A percentile compares a stretch with the other conserved stretches of the same genome.
Evolutionary conservation across 148 eudicot genomes (phyloP).

Genomic region (Suaeda aralocaspica): DNA sequence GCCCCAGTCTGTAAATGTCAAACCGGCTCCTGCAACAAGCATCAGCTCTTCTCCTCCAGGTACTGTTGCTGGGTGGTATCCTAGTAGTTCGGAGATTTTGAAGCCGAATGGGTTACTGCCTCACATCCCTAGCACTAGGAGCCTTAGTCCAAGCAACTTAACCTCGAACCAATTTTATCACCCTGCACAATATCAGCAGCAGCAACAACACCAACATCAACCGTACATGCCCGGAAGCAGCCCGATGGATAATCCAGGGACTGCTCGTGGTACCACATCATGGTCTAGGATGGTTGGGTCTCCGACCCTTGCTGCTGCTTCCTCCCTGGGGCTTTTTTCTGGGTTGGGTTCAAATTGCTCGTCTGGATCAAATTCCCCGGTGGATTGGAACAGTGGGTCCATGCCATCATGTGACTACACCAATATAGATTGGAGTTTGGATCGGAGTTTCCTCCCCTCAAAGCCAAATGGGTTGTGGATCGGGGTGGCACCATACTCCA

Average conservation of each 20-base stretch:
- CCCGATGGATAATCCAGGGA: slow-evolving; percentile 39
- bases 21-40: slow-evolving; percentile 44
- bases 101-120: slow-evolving; percentile 52
- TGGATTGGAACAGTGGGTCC: slow-evolving; percentile 79
- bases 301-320: slow-evolving; percentile 67
- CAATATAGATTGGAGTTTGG: slow-evolving; percentile 87
- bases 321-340: slow-evolving; percentile 85
- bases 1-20: slow-evolving; percentile 56
- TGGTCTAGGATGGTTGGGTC: slow-evolving; percentile 46
- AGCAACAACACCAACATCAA: slow-evolving; percentile 36
- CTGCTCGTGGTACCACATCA: slow-evolving; percentile 31
- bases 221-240: slow-evolving; percentile 35
- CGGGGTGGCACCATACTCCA: slow-evolving; percentile 33
- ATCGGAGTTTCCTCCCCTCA: slow-evolving; percentile 31
- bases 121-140: slow-evolving; percentile 48
- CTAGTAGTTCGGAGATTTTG: slow-evolving; percentile 36
- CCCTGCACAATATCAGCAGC: slow-evolving; percentile 55
- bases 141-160: slow-evolving; percentile 37
- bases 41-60: slow-evolving; percentile 58
- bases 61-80: slow-evolving; percentile 52
- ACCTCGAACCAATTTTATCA: slow-evolving; percentile 50
- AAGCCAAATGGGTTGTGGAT: slow-evolving; percentile 49
- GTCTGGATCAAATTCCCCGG: slow-evolving; percentile 70
- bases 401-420: slow-evolving; percentile 62
- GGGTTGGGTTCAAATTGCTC: slow-evolving; percentile 57